Conservation (phyloP, 805 yeast genomes). For the Saccharomycopsis selenospora region DNA sequence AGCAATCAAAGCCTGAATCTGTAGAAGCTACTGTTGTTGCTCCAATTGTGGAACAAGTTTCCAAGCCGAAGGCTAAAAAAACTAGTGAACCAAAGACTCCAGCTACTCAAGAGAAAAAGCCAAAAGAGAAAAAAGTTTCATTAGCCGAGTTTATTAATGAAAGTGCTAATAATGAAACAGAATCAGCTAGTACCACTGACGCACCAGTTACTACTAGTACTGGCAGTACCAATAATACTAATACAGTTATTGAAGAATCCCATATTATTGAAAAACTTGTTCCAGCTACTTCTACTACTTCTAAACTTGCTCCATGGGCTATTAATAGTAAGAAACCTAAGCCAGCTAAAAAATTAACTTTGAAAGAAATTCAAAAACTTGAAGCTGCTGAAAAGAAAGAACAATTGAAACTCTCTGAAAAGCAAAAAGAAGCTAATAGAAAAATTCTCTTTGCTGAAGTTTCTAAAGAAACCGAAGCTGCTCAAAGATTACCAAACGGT, state of each 20-base stretch:
- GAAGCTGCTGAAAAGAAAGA: slow-evolving; percentile 41
- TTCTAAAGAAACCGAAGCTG: slow-evolving; percentile 22
- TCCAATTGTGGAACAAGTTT: slow-evolving; percentile 16
- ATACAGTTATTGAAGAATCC: not conserved
- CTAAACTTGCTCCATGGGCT: slow-evolving; percentile 53
- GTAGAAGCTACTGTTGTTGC: slow-evolving; percentile 9
- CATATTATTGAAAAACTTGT: slow-evolving; percentile 16
- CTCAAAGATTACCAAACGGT: slow-evolving; percentile 28
- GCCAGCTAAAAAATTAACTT: slow-evolving; percentile 36
- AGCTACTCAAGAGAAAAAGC: not conserved
- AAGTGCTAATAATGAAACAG: not conserved
- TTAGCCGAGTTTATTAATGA: not conserved
- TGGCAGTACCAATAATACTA: not conserved
- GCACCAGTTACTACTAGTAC: not conserved
- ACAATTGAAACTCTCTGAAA: slow-evolving; percentile 32
- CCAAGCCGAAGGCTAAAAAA: slow-evolving; percentile 12
- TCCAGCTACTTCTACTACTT: slow-evolving; percentile 15
- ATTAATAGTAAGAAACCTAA: slow-evolving; percentile 14
- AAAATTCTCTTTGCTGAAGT: slow-evolving; percentile 23
- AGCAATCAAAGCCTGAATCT: slow-evolving; percentile 2
- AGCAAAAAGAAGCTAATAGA: slow-evolving; percentile 22
- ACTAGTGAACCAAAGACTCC: slow-evolving; percentile 7
- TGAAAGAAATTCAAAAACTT: slow-evolving; percentile 43
- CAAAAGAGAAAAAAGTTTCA: not conserved
- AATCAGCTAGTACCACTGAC: not conserved